A percentile compares a stretch with the other conserved stretches of the same genome.
phyloP scores from a whole-genome alignment of 805 yeast genomes.

The Jamesozyma lodderae region DNA sequence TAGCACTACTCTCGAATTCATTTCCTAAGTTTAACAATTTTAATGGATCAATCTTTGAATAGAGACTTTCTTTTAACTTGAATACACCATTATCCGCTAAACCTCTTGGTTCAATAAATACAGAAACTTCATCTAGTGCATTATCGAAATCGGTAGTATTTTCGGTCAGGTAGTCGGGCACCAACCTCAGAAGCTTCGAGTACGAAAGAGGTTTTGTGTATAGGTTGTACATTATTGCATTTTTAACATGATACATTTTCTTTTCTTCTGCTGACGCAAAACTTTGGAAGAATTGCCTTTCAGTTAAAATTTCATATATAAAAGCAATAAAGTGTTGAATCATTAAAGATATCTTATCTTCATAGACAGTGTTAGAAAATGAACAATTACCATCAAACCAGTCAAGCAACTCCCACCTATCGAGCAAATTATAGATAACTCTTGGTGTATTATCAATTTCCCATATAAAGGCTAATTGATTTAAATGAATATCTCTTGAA shows the following conservation, averaged over 20 bases:
- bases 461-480: constrained; percentile 51
- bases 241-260: constrained; percentile 29
- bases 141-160: constrained; percentile 37
- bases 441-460: constrained; percentile 42
- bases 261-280: constrained; percentile 28
- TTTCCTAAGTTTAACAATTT: constrained; percentile 38
- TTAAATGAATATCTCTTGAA: constrained; percentile 63
- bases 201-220: constrained; percentile 47
- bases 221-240: constrained; percentile 41
- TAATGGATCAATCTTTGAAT: constrained; percentile 49
- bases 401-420: constrained; percentile 47
- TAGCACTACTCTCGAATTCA: constrained; percentile 45
- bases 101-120: constrained; percentile 57
- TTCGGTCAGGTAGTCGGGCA: constrained; percentile 31
- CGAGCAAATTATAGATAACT: constrained; percentile 49
- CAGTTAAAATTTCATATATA: constrained; percentile 60
- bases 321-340: constrained; percentile 73
- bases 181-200: constrained; percentile 36
- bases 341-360: constrained; percentile 44
- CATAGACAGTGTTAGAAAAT: constrained; percentile 38
- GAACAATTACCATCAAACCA: constrained; percentile 38
- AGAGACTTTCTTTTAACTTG: constrained; percentile 41
- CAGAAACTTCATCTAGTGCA: constrained; percentile 48
- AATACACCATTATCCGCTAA: constrained; percentile 61
- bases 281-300: constrained; percentile 52